phyloP scores from a whole-genome alignment of 2,329 filamentous ascomycete species.

The Epichloe glyceriae region DNA sequence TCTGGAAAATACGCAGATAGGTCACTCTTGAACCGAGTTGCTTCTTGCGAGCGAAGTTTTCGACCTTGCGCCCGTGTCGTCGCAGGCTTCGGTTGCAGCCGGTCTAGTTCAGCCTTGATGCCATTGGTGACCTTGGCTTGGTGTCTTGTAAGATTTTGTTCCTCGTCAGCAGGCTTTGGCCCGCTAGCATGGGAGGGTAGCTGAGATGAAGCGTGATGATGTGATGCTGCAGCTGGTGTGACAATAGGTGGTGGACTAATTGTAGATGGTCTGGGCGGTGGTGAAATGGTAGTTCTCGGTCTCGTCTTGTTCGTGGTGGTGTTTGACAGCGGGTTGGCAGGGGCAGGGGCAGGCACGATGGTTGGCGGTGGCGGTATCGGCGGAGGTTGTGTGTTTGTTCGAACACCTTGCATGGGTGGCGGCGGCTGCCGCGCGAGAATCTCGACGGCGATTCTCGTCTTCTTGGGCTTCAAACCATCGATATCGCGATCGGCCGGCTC shows the following conservation, averaged over 20 bases:
- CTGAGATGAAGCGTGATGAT: constrained; percentile 2
- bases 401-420: constrained; percentile 15
- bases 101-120: constrained; percentile 46
- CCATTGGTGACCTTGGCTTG: constrained; percentile 48
- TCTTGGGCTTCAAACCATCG: constrained; percentile 34
- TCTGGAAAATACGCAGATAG: constrained; percentile 82
- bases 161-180: constrained; percentile 11
- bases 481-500: constrained; percentile 31
- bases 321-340: constrained; percentile 3
- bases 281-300: background rate
- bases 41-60: constrained; percentile 77
- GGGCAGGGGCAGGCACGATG: constrained; percentile 7
- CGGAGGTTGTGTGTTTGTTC: constrained; percentile 12
- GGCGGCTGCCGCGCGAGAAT: constrained; percentile 25
- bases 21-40: constrained; percentile 79
- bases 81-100: constrained; percentile 35
- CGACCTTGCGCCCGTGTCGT: constrained; percentile 49
- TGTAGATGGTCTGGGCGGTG: background rate
- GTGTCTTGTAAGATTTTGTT: constrained; percentile 31
- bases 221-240: constrained; percentile 1
- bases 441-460: constrained; percentile 39
- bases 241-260: constrained; percentile 2
- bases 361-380: constrained; percentile 15
- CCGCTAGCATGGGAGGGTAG: constrained; percentile 9
- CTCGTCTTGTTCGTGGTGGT: constrained; percentile 4